Evolutionary conservation across 768 basidiomycete genomes (phyloP).

Genomic region (Suillus clintonianus): DNA sequence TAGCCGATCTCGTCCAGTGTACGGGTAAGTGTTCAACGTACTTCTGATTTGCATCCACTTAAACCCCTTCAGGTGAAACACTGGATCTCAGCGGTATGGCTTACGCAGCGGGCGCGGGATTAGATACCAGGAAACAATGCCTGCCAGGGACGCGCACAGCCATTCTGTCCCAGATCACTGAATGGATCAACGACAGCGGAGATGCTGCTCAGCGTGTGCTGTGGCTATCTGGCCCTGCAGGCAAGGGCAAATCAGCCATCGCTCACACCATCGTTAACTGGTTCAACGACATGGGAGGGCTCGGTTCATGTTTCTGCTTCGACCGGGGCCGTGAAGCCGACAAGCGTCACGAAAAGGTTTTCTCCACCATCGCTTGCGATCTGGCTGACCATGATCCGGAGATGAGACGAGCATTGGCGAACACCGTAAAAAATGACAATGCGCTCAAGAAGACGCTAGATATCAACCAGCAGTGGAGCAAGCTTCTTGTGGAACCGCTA

Average conservation of each 20-base stretch:
- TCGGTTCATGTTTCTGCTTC: slow-evolving; percentile 24
- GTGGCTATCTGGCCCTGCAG: slow-evolving; percentile 14
- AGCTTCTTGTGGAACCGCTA: slow-evolving; percentile 18
- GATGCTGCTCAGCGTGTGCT: slow-evolving; percentile 6
- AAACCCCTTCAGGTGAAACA: background rate
- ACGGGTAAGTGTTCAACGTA: background rate
- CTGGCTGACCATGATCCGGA: slow-evolving; percentile 17
- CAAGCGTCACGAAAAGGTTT: slow-evolving; percentile 16
- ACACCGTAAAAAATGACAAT: background rate
- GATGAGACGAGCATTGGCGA: background rate
- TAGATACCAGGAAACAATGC: slow-evolving; percentile 9
- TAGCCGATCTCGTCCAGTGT: background rate
- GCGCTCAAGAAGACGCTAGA: background rate
- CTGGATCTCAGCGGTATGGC: background rate
- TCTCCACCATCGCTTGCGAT: slow-evolving; percentile 31
- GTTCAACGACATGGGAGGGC: slow-evolving; percentile 8
- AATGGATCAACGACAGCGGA: slow-evolving; percentile 10
- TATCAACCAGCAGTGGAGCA: slow-evolving; percentile 12
- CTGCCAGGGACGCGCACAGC: slow-evolving; percentile 13
- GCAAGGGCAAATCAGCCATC: slow-evolving; percentile 33
- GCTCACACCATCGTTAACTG: slow-evolving; percentile 16
- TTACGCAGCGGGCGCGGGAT: slow-evolving; percentile 1
- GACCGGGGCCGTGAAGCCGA: background rate
- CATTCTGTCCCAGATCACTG: slow-evolving; percentile 15
- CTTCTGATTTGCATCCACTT: background rate